These are phyloP conservation scores for Yarrowia sp. DNA, from an alignment of 805 yeast genomes.

Conservation along the genomic window DNA sequence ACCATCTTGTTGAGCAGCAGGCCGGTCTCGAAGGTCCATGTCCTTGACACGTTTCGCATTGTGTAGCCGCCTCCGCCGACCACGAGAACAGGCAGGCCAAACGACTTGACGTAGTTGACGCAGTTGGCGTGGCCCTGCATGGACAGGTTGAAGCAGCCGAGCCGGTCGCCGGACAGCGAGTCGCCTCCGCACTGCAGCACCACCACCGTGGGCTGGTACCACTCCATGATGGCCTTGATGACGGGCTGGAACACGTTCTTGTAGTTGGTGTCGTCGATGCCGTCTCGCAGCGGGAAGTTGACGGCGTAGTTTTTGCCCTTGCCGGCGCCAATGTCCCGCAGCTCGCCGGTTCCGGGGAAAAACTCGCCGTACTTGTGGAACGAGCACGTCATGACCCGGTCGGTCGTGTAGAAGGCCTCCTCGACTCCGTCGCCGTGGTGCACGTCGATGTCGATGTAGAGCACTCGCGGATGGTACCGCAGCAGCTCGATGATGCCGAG, in stretches of 20 bases:
- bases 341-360: constrained; percentile 95
- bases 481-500: constrained; percentile 79
- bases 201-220: constrained; percentile 89
- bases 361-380: constrained; percentile 96
- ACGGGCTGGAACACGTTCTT: constrained; percentile 63
- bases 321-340: constrained; percentile 85
- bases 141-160: constrained; percentile 90
- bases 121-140: constrained; percentile 95
- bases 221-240: constrained; percentile 84
- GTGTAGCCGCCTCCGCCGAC: constrained; percentile 99
- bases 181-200: constrained; percentile 98
- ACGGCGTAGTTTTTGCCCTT: constrained; percentile 84
- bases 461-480: constrained; percentile 85
- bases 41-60: constrained; percentile 87
- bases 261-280: constrained; percentile 90
- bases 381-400: constrained; percentile 93
- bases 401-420: constrained; percentile 93
- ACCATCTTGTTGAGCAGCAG: constrained; percentile 59
- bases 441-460: constrained; percentile 90
- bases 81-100: constrained; percentile 86
- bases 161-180: constrained; percentile 85
- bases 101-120: constrained; percentile 81
- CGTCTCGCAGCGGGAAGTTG: constrained; percentile 91
- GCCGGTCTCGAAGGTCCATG: constrained; percentile 95
- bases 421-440: constrained; percentile 99